Base-by-base conservation (phyloP, 805 yeast genomes). In the Schwanniomyces pseudopolymorphus region DNA sequence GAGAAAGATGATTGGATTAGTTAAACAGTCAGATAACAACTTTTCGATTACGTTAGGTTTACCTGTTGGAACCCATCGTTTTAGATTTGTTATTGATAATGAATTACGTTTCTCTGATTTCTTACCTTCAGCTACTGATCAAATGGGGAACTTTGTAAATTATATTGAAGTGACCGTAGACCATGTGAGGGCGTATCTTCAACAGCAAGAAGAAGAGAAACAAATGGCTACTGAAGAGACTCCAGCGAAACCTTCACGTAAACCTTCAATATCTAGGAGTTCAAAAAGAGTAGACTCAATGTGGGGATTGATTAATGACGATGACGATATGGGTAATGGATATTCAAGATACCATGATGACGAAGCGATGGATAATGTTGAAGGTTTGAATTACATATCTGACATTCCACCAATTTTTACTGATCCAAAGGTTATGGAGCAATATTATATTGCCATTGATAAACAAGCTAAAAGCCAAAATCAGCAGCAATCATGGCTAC, bases 51-150 rank as follows among this genome's bases (percentile, higher is more conserved):
- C 87, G 43, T 72, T 89, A 42, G 87, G 88, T 35, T 69, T 89
- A 40, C 96, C 96, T 0, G 83, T 87, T 5, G 97, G 97, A 8
- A 91, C 96, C 0, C 97, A 91, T 66, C 75, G 97, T 53, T 88
- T 92, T 67, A 81, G 96, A 59, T 91, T 91, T 62, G 96, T 92
- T 47, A 94, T 91, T 37, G 97, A 91, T 60, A 90, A 91, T 66
- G 97, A 92, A 63, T 80, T 91, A 55, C 72, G 96, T 51, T 89
- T 89, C 62, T 84, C 94, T 33, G 96, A 90, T 64, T 83, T 78
- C 54, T 76, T 91, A 55, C 96, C 96, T n/a, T 90, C 96, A 1
- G 98, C 98, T 5, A 91, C 98, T 0, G 97, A 92, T 67, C 95
- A 91, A 52, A 86, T 90, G 84, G 98, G 98, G 40, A 91, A 91